Conservation (phyloP, 108 stramenopile genomes). For the Cyclostephanos invisitatus region DNA sequence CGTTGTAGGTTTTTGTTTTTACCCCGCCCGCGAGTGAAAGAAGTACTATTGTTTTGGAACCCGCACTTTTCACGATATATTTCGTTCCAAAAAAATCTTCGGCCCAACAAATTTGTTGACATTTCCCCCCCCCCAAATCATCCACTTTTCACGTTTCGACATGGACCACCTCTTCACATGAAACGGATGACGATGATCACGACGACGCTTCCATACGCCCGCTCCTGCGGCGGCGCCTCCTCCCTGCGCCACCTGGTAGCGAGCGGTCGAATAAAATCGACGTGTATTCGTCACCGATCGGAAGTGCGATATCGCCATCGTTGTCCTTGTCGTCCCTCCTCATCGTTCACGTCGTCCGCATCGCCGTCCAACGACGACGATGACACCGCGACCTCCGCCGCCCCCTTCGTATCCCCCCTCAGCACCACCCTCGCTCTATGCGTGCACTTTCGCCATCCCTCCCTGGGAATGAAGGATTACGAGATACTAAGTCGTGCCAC, state of each 20-base stretch:
- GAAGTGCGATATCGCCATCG: background rate
- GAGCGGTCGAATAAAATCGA: background rate
- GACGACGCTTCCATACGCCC: background rate
- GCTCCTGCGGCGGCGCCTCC: background rate
- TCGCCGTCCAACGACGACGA: background rate
- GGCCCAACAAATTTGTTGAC: too few species aligned
- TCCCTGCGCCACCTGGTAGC: background rate
- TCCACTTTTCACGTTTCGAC: too few species aligned
- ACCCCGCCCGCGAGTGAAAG: too few species aligned
- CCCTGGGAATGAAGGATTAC: conserved; percentile 85
- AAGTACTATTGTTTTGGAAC: too few species aligned
- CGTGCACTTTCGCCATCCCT: conserved; percentile 81
- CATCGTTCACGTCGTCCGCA: background rate
- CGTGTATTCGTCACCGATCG: background rate
- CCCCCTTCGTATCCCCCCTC: conserved; percentile 23
- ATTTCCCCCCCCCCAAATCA: background rate
- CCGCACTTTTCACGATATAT: too few species aligned
- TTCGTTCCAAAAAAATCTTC: too few species aligned
- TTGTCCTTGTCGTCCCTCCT: conserved; percentile 1
- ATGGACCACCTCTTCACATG: too few species aligned
- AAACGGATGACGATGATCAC: background rate
- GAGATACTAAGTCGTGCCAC: conserved; percentile 82
- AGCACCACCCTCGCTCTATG: conserved; percentile 73
- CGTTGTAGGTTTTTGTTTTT: too few species aligned
- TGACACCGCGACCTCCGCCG: background rate